Percentiles rank a stretch among this genome's conserved stretches.
These are phyloP conservation scores for Fusarium hostae DNA, from an alignment of 2,329 filamentous ascomycete species.

Conservation along the genomic window DNA sequence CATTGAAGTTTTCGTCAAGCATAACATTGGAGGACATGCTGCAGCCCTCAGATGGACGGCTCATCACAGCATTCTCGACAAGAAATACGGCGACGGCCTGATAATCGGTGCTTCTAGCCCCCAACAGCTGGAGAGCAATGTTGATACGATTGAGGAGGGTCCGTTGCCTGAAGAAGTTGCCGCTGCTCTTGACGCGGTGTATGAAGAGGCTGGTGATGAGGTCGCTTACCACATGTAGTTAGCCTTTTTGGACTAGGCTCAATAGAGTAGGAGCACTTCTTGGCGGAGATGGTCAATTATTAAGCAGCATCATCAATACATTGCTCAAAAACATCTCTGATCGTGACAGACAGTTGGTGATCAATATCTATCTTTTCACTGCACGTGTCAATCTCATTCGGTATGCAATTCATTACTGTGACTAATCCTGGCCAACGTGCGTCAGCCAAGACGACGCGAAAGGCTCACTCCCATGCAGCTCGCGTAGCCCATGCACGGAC, in stretches of 20 bases:
- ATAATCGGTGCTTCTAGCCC: constrained; percentile 51
- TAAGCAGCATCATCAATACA: neutral
- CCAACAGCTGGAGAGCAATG: constrained; percentile 50
- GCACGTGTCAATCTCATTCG: neutral
- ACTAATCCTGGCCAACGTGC: neutral
- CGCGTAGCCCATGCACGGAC: constrained; percentile 3
- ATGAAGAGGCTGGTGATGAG: constrained; percentile 27
- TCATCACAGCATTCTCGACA: constrained; percentile 50
- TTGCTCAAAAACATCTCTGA: neutral
- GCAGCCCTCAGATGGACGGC: constrained; percentile 56
- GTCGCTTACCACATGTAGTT: constrained; percentile 33
- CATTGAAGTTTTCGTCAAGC: constrained; percentile 42
- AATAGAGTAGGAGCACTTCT: constrained; percentile 24
- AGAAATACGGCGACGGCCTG: constrained; percentile 49
- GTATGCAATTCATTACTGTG: constrained; percentile 2
- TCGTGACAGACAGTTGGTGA: neutral
- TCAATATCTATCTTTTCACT: neutral
- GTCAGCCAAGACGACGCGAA: constrained; percentile 1
- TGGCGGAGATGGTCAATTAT: neutral
- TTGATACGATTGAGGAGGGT: constrained; percentile 52
- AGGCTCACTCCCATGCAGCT: constrained; percentile 13
- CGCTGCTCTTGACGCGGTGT: constrained; percentile 37
- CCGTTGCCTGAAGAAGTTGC: constrained; percentile 53
- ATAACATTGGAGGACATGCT: constrained; percentile 53
- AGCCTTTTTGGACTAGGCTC: neutral